These are phyloP conservation scores for Atkinsonella texensis DNA, from an alignment of 2,329 filamentous ascomycete species.

Conservation along the genomic window DNA sequence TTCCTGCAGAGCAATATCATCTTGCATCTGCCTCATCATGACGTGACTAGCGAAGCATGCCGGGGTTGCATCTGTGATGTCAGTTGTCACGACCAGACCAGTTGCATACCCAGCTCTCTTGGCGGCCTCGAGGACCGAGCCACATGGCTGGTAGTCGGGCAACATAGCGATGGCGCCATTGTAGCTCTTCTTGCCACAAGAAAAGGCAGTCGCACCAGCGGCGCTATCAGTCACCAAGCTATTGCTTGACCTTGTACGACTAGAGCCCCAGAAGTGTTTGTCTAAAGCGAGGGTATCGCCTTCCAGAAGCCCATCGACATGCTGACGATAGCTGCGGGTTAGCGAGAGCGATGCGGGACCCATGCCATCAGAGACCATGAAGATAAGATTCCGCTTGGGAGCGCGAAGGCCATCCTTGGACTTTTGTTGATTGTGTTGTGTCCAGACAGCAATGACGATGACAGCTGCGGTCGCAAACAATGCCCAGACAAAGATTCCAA, in stretches of 20 bases:
- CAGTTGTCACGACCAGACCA: constrained; percentile 86
- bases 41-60: constrained; percentile 91
- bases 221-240: constrained; percentile 90
- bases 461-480: constrained; percentile 4
- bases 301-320: constrained; percentile 57
- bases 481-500: constrained; percentile 6
- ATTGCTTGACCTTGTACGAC: constrained; percentile 71
- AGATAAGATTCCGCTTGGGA: constrained; percentile 84
- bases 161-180: constrained; percentile 90
- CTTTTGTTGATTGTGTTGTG: constrained; percentile 57
- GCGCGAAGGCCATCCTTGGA: constrained; percentile 23
- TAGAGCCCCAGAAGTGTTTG: constrained; percentile 80
- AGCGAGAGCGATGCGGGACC: constrained; percentile 81
- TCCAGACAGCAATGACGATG: constrained; percentile 34
- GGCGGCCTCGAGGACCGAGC: constrained; percentile 84
- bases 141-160: constrained; percentile 76
- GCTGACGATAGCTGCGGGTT: constrained; percentile 77
- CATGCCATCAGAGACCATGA: constrained; percentile 99
- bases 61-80: constrained; percentile 90
- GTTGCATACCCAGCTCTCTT: constrained; percentile 87
- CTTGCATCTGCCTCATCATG: constrained; percentile 65
- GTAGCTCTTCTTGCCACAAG: constrained; percentile 86
- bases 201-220: constrained; percentile 94
- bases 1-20: constrained; percentile 86
- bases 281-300: constrained; percentile 72